Percentiles rank a stretch among this genome's conserved stretches.
Evolutionary conservation across 1,139 yeast genomes (phyloP).

Genomic region (Debaryomyces subglobosus): DNA sequence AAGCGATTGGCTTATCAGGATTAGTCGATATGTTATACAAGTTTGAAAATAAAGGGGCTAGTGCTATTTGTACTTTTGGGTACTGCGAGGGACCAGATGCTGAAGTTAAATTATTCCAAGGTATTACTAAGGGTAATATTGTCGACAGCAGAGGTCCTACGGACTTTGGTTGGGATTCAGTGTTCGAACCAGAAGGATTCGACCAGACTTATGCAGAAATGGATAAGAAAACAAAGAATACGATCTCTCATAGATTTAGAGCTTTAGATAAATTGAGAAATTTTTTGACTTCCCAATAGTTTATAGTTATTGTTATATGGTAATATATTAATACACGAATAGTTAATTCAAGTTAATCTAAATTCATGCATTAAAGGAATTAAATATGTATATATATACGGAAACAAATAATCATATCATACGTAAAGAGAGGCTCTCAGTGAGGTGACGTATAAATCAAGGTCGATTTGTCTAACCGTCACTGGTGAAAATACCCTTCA

Average conservation of each 20-base stretch:
- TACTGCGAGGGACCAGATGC: constrained; percentile 81
- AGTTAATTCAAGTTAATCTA: not conserved
- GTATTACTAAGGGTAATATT: constrained; percentile 77
- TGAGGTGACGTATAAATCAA: not conserved
- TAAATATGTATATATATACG: constrained; percentile 1
- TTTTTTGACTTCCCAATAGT: constrained; percentile 42
- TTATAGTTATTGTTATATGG: not conserved
- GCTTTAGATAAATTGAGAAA: constrained; percentile 76
- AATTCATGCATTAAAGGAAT: constrained; percentile 3
- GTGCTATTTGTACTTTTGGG: constrained; percentile 92
- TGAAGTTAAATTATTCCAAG: constrained; percentile 78
- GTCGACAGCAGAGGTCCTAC: constrained; percentile 78
- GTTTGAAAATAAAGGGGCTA: constrained; percentile 82
- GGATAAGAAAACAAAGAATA: constrained; percentile 73
- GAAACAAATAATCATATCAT: not conserved
- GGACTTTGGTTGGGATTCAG: constrained; percentile 93
- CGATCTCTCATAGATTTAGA: constrained; percentile 81
- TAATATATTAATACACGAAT: not conserved
- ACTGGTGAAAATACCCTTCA: constrained; percentile 30
- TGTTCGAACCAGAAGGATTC: constrained; percentile 77
- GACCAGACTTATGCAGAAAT: constrained; percentile 88
- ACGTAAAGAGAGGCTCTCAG: not conserved
- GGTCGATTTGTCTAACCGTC: not conserved
- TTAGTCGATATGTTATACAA: constrained; percentile 76
- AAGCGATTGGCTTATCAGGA: constrained; percentile 70